Conservation (phyloP, 257 asterid species). For the Plantago major region DNA sequence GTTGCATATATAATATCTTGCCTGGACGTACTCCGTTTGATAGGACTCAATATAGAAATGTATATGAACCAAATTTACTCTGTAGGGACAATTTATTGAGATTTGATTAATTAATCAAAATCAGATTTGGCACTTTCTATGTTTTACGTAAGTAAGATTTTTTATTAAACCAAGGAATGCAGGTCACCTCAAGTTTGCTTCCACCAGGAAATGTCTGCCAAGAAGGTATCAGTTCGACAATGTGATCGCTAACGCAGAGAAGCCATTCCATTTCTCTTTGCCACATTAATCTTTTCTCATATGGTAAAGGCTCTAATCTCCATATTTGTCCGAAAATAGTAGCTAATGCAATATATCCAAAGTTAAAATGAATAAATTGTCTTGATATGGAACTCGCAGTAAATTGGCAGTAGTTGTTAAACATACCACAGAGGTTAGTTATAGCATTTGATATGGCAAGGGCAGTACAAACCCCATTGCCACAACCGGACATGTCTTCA, state of each 20-base stretch:
- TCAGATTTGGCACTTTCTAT: too few species aligned
- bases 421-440: constrained; percentile 80
- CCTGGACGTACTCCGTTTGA: too few species aligned
- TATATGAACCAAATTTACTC: too few species aligned
- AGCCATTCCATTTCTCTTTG: constrained; percentile 81
- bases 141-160: background rate
- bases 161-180: background rate
- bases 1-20: too few species aligned
- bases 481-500: constrained; percentile 91
- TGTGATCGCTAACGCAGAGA: constrained; percentile 72
- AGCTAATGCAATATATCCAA: constrained; percentile 34
- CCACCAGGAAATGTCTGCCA: constrained; percentile 83
- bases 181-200: constrained; percentile 61
- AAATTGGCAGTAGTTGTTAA: background rate
- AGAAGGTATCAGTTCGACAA: constrained; percentile 72
- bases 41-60: too few species aligned
- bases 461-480: constrained; percentile 82
- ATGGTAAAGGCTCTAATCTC: constrained; percentile 72
- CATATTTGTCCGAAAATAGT: constrained; percentile 85
- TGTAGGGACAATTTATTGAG: too few species aligned
- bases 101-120: too few species aligned
- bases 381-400: background rate
- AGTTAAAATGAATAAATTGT: background rate
- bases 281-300: constrained; percentile 68
- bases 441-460: constrained; percentile 83